Evolutionary conservation across 1,284 basidiomycete genomes (phyloP).

Genomic region (Malassezia obtusa): DNA sequence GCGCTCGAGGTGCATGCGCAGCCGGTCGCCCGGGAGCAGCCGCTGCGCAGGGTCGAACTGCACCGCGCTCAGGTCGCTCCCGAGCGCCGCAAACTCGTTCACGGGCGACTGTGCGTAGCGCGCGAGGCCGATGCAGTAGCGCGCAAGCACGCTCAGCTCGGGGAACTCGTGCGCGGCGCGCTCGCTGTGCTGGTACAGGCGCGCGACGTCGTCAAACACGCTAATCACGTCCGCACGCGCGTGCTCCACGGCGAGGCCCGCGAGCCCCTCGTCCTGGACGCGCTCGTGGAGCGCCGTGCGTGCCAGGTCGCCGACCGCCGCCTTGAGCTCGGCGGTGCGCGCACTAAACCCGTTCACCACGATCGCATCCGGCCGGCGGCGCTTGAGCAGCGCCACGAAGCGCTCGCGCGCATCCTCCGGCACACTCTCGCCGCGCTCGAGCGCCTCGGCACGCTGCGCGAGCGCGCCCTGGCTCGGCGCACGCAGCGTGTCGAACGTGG

Average conservation of each 20-base stretch:
- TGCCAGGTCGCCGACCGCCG: constrained; percentile 56
- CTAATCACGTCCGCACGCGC: constrained; percentile 58
- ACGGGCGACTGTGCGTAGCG: constrained; percentile 88
- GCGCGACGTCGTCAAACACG: constrained; percentile 80
- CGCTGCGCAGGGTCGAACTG: constrained; percentile 63
- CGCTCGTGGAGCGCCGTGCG: constrained; percentile 51
- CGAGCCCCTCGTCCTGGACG: constrained; percentile 30
- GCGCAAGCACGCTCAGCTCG: constrained; percentile 66
- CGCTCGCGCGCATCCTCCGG: constrained; percentile 53
- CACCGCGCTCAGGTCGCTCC: constrained; percentile 37
- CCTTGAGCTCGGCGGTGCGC: constrained; percentile 65
- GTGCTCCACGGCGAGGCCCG: constrained; percentile 20
- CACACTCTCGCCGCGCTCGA: constrained; percentile 53
- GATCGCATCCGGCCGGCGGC: constrained; percentile 75
- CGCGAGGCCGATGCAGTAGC: constrained; percentile 88
- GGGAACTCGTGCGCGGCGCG: constrained; percentile 79
- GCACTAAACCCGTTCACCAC: constrained; percentile 65
- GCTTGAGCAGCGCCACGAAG: constrained; percentile 70
- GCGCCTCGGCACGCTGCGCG: constrained; percentile 49
- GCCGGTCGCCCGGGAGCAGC: constrained; percentile 69
- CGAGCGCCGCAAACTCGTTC: constrained; percentile 45
- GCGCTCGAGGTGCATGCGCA: constrained; percentile 71
- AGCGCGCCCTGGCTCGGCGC: constrained; percentile 46
- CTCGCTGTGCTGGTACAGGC: constrained; percentile 82
- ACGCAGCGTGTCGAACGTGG: constrained; percentile 64